phyloP scores from a whole-genome alignment of 371 early-diverging fungal species.

The Mortierella sp. region DNA sequence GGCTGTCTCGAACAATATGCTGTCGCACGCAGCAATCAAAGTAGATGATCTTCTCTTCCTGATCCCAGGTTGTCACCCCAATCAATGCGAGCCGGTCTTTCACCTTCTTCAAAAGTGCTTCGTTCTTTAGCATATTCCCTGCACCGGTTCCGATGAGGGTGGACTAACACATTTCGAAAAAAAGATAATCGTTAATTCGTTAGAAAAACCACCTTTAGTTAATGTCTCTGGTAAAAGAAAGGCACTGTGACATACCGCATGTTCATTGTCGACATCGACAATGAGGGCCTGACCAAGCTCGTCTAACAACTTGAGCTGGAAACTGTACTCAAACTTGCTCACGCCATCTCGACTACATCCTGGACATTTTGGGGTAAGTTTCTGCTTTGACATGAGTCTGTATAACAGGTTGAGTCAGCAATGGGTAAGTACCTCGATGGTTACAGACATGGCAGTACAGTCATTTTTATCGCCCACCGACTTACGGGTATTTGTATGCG shows the following conservation, averaged over 20 bases:
- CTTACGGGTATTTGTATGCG: slow-evolving; percentile 18
- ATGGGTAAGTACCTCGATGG: background rate
- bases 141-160: slow-evolving; percentile 19
- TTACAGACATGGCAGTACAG: background rate
- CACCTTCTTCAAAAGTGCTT: background rate
- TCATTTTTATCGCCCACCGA: background rate
- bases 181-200: background rate
- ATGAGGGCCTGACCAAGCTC: slow-evolving; percentile 19
- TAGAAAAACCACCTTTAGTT: background rate
- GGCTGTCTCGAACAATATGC: background rate
- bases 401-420: background rate
- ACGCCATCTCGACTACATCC: background rate
- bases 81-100: slow-evolving; percentile 14
- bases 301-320: slow-evolving; percentile 28
- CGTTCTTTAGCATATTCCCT: slow-evolving; percentile 3
- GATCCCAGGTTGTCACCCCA: slow-evolving; percentile 1
- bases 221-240: background rate
- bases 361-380: slow-evolving; percentile 13
- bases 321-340: slow-evolving; percentile 9
- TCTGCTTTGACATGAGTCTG: slow-evolving; percentile 7
- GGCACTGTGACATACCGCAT: slow-evolving; percentile 34
- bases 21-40: slow-evolving; percentile 29
- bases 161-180: background rate
- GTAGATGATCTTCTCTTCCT: background rate
- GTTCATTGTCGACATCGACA: slow-evolving; percentile 25